These are phyloP conservation scores for Nicotiana knightiana DNA, from an alignment of 257 asterid genomes.

Conservation along the genomic window DNA sequence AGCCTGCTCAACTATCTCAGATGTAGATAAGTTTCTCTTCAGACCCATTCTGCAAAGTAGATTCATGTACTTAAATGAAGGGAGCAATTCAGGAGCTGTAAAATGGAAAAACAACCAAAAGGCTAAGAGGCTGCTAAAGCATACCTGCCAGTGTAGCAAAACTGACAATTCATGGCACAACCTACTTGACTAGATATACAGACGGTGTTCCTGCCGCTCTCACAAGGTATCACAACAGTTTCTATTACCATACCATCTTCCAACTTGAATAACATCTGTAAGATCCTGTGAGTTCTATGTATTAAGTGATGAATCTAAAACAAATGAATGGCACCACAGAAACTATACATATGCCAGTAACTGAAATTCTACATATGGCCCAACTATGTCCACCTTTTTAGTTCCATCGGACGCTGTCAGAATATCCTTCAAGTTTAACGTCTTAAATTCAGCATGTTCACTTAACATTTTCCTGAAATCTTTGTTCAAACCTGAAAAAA, in stretches of 20 bases:
- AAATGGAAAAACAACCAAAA: background rate
- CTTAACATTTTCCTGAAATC: constrained; percentile 72
- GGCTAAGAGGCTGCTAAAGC: constrained; percentile 1
- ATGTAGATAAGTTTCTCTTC: constrained; percentile 69
- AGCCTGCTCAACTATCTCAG: constrained; percentile 99
- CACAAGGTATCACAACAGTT: constrained; percentile 92
- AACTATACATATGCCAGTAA: constrained; percentile 2
- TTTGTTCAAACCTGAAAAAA: constrained; percentile 71
- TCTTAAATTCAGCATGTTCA: constrained; percentile 64
- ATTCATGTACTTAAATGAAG: constrained; percentile 5
- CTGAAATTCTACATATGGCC: background rate
- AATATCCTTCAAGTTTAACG: constrained; percentile 57
- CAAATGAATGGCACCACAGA: constrained; percentile 3
- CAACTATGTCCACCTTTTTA: constrained; percentile 59
- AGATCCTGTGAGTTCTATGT: constrained; percentile 65
- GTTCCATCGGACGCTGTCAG: constrained; percentile 87
- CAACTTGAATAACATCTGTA: constrained; percentile 85
- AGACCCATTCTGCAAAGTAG: constrained; percentile 82
- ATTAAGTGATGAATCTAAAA: constrained; percentile 51
- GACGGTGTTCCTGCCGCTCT: constrained; percentile 82
- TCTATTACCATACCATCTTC: constrained; percentile 83
- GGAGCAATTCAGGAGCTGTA: background rate
- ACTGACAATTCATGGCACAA: constrained; percentile 95
- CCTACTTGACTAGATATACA: constrained; percentile 99
- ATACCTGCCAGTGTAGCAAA: constrained; percentile 98